Conservation (phyloP, 2,329 filamentous ascomycete genomes). For the Didymella sp. region DNA sequence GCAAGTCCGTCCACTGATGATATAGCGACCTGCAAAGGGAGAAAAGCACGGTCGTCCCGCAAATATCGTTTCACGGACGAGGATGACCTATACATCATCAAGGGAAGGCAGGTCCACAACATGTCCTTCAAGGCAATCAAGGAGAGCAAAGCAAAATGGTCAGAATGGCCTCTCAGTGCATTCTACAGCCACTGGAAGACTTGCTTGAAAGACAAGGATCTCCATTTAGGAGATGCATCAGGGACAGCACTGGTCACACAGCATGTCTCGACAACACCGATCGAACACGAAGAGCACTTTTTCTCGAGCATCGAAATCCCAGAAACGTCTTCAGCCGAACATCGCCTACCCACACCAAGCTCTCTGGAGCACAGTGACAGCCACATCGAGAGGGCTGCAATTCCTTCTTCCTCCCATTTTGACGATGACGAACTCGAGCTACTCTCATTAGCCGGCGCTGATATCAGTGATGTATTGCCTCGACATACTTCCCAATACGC, state of each 20-base stretch:
- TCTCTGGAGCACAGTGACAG: slow-evolving; percentile 30
- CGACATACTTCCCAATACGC: slow-evolving; percentile 6
- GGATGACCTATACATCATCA: slow-evolving; percentile 48
- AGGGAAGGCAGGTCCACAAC: slow-evolving; percentile 36
- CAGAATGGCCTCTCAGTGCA: slow-evolving; percentile 22
- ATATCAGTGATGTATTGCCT: slow-evolving; percentile 17
- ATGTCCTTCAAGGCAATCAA: slow-evolving; percentile 36
- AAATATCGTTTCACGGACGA: slow-evolving; percentile 41
- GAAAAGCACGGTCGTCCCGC: neutral
- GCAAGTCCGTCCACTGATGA: neutral
- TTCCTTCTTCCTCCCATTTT: slow-evolving; percentile 32
- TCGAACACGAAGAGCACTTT: slow-evolving; percentile 8
- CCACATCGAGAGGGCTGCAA: neutral
- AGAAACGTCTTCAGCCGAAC: slow-evolving; percentile 13
- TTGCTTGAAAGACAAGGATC: slow-evolving; percentile 19
- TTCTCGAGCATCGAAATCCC: slow-evolving; percentile 13
- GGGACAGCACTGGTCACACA: neutral
- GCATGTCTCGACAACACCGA: neutral
- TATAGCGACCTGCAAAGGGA: too few relatives aligned
- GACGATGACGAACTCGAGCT: slow-evolving; percentile 40
- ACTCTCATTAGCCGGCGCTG: slow-evolving; percentile 32
- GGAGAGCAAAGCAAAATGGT: slow-evolving; percentile 30
- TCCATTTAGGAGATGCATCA: slow-evolving; percentile 9
- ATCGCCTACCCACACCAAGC: slow-evolving; percentile 42
- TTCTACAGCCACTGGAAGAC: slow-evolving; percentile 28